Evolutionary conservation across 495 filamentous ascomycete species (phyloP), one percentile per base, ranked within the genome.

Genomic region (Aspergillus bertholletiae): DNA sequence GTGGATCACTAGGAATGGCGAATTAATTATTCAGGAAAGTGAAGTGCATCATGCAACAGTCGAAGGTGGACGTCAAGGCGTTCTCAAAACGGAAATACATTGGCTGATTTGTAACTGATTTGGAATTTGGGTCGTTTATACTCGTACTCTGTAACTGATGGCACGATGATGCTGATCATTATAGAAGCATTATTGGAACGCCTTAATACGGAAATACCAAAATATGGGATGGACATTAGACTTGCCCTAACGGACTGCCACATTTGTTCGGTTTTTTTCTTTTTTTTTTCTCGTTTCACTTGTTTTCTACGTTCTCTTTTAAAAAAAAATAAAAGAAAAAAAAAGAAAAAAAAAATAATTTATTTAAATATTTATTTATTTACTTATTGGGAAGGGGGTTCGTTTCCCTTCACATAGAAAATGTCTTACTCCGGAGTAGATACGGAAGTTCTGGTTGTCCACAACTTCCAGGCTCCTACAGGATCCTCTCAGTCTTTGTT

Each of bases 1-100:
- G 40, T 47, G 56, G 56, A 59, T 55, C 51, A 46, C 17, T 20
- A 39, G 30, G 11, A 43, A 43, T 11, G 13, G 39, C 9, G 17
- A 27, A 41, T 51, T 59, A 46, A 59, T 50, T 53, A 49, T 43
- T 24, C 12, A 27, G 21, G 22, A 41, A 24, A 28, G 28, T 49
- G 6, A 27, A 35, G 48, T 49, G 52, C 44, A 60, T 60, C 53
- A 60, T 49, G 53, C 57, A 55, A 55, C 52, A 53, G 56, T 22
- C 4, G n/a, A 30, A 48, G 35, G 57, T 47, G 57, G 47, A 46
- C 17, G 43, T 50, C 11, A 20, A 54, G 49, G 21, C n/a, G 4
- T 37, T 43, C 57, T 49, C 13, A 43, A 48, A 26, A 23, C 24
- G 57, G 57, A 59, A 60, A 24, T 52, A 43, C 32, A 39, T 55